phyloP scores from a whole-genome alignment of 805 yeast genomes.

The Ogataea kodamae region DNA sequence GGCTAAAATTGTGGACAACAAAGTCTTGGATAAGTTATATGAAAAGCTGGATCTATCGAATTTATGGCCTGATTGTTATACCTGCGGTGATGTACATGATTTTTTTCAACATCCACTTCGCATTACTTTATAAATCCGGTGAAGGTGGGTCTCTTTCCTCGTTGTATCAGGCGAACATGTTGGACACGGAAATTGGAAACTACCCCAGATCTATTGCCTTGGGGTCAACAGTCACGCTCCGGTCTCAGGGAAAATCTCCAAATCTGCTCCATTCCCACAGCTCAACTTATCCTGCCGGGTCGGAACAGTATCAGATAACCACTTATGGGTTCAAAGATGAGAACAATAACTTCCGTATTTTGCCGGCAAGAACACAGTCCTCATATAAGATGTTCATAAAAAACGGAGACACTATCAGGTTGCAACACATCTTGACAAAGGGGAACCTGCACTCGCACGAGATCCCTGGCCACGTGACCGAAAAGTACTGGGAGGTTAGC shows the following conservation, averaged over 20 bases:
- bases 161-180: slow-evolving; percentile 73
- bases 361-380: slow-evolving; percentile 34
- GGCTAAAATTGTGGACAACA: slow-evolving; percentile 83
- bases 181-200: slow-evolving; percentile 56
- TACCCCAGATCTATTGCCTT: slow-evolving; percentile 67
- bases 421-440: slow-evolving; percentile 59
- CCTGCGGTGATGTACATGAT: slow-evolving; percentile 69
- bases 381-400: slow-evolving; percentile 33
- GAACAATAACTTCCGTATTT: slow-evolving; percentile 70
- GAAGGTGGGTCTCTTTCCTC: slow-evolving; percentile 78
- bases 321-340: slow-evolving; percentile 88
- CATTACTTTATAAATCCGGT: slow-evolving; percentile 73
- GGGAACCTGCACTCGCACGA: slow-evolving; percentile 72
- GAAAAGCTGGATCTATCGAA: slow-evolving; percentile 71
- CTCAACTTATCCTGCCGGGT: slow-evolving; percentile 84
- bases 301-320: slow-evolving; percentile 93
- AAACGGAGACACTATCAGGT: slow-evolving; percentile 60
- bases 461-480: slow-evolving; percentile 58
- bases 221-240: slow-evolving; percentile 55
- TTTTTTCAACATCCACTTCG: slow-evolving; percentile 80
- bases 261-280: slow-evolving; percentile 84
- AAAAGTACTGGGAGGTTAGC: slow-evolving; percentile 53
- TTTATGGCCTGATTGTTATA: slow-evolving; percentile 59
- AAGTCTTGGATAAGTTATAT: slow-evolving; percentile 41
- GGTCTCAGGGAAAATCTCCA: slow-evolving; percentile 70